A percentile compares a stretch with the other conserved stretches of the same genome.
These are phyloP conservation scores for Pezicula radicicola DNA, from an alignment of 2,329 filamentous ascomycete species.

Conservation along the genomic window DNA sequence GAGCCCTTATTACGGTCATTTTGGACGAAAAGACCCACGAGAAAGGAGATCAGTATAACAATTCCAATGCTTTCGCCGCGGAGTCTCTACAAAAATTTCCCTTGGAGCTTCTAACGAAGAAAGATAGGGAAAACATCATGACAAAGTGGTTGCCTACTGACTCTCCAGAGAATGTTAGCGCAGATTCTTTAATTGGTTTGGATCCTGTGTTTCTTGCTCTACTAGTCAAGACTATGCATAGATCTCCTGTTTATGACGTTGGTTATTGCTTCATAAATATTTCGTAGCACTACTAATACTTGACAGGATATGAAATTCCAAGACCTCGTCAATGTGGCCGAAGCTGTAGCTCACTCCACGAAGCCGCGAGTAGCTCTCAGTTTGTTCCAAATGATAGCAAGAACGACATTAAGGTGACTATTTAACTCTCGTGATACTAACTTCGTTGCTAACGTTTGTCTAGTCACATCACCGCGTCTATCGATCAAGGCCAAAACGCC, in stretches of 20 bases:
- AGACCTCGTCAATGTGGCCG: slow-evolving; percentile 31
- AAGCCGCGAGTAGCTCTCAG: slow-evolving; percentile 9
- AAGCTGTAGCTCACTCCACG: slow-evolving; percentile 10
- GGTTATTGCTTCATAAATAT: background rate
- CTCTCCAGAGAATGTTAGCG: background rate
- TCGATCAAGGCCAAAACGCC: slow-evolving; percentile 23
- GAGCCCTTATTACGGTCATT: slow-evolving; percentile 22
- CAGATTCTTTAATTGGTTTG: slow-evolving; percentile 6
- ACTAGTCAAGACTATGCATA: slow-evolving; percentile 45
- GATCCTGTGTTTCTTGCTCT: slow-evolving; percentile 37
- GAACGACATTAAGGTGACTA: slow-evolving; percentile 22
- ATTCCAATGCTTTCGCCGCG: slow-evolving; percentile 21
- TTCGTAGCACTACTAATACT: slow-evolving; percentile 4
- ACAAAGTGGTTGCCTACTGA: slow-evolving; percentile 15
- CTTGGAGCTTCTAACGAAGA: slow-evolving; percentile 37
- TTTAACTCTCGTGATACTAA: background rate
- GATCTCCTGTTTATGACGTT: slow-evolving; percentile 48
- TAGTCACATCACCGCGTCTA: slow-evolving; percentile 21
- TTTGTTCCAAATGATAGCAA: slow-evolving; percentile 21
- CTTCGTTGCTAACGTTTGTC: slow-evolving; percentile 4
- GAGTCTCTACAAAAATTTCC: slow-evolving; percentile 21
- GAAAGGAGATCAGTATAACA: slow-evolving; percentile 13
- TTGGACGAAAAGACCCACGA: slow-evolving; percentile 14
- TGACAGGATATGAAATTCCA: slow-evolving; percentile 31
- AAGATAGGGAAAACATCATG: slow-evolving; percentile 43